Evolutionary conservation across 352 stramenopile species (phyloP), one percentile per base, ranked within the genome.

Genomic region (Pythium sukuiense): DNA sequence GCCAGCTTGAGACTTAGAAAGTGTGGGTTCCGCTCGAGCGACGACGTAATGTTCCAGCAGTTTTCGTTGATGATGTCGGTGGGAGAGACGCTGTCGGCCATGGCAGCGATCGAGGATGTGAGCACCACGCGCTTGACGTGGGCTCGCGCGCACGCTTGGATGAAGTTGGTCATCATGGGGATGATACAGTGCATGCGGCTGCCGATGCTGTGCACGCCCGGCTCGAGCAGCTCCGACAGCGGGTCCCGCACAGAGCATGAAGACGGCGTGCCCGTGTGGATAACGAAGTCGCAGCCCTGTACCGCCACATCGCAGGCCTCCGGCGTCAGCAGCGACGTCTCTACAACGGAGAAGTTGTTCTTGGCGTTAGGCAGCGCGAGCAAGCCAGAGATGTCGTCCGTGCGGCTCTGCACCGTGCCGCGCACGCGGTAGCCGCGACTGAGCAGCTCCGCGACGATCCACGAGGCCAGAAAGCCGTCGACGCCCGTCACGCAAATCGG

Each of bases 121-220:
- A 96, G 65, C 18, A 96, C 85, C 4, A 96, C 87, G 26, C 87
- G 74, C 76, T 95, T 94, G 41, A 95, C 79, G 48, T 85, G 82
- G 5, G 83, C 75, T 12, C 88, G 83, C 14, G 87, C 85, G 63
- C 88, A 96, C 0, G 88, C 86, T 59, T 93, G 87, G 63, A 96
- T 94, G 58, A 96, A 96, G 71, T 96, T 96, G 13, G 87, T 95
- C 88, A 96, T 96, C 87, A 96, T 96, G 13, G 88, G 88, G 33
- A 96, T 93, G 73, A 96, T 96, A 50, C 86, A 95, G 76, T 96
- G 88, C 84, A 96, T 93, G 27, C 88, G 86, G 60, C 88, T 96
- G 50, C 88, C 88, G 68, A 96, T 93, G 59, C 86, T 95, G 61
- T 96, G 87, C 24, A 96, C 88, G 2, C 86, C 88, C 1, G 88